A percentile compares a stretch with the other conserved stretches of the same genome.
phyloP scores from a whole-genome alignment of 805 yeast genomes.

The Barnettozyma botsteinii region DNA sequence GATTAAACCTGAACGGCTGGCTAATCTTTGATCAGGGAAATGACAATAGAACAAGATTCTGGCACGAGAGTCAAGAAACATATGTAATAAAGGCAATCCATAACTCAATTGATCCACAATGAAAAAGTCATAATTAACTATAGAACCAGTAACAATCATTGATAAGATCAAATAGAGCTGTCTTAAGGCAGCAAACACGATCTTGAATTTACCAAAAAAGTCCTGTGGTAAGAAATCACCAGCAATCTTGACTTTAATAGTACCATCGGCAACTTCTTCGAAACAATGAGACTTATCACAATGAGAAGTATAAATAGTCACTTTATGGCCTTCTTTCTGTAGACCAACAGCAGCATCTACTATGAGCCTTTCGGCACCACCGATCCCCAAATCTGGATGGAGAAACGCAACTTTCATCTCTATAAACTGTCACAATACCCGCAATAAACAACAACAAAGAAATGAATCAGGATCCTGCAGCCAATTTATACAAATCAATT shows the following conservation, averaged over 20 bases:
- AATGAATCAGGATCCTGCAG: not conserved
- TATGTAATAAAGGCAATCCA: constrained; percentile 66
- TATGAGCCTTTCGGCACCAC: constrained; percentile 96
- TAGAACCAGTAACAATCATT: constrained; percentile 41
- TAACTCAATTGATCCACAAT: constrained; percentile 86
- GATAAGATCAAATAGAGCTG: constrained; percentile 62
- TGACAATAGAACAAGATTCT: constrained; percentile 86
- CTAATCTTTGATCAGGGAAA: constrained; percentile 84
- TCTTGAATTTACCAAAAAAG: constrained; percentile 61
- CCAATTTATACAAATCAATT: not conserved
- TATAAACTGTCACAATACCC: not conserved
- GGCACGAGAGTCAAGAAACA: constrained; percentile 35
- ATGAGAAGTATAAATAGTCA: constrained; percentile 80
- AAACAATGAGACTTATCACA: constrained; percentile 85
- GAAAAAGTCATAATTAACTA: constrained; percentile 56
- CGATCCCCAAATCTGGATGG: constrained; percentile 96
- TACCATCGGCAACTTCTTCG: constrained; percentile 69
- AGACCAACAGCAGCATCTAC: constrained; percentile 93
- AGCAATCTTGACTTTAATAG: constrained; percentile 56
- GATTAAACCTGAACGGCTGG: constrained; percentile 48
- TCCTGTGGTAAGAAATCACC: constrained; percentile 84
- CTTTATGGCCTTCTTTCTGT: constrained; percentile 56
- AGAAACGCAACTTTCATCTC: constrained; percentile 67
- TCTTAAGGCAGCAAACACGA: constrained; percentile 76
- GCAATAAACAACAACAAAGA: not conserved